A percentile compares a stretch with the other conserved stretches of the same genome.
These are phyloP conservation scores for Linnemannia schmuckeri DNA, from an alignment of 192 early-diverging fungal genomes.

Conservation along the genomic window DNA sequence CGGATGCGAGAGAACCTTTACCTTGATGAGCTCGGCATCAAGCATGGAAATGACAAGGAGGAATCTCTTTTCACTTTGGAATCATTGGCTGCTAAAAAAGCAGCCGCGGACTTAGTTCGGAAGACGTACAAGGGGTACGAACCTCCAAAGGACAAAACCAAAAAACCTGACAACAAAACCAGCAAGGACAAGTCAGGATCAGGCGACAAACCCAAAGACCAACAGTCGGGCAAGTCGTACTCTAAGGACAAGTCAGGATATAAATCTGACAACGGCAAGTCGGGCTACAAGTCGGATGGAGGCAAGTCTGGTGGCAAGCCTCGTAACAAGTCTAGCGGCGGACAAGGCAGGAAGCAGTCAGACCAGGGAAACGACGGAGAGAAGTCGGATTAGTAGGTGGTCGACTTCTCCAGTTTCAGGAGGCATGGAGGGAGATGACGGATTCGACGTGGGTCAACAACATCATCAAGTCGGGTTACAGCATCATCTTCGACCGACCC, in stretches of 20 bases:
- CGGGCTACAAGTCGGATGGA: neutral
- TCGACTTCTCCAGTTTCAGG: no score
- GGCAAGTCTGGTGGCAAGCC: no score
- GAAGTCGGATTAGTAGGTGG: no score
- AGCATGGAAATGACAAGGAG: neutral
- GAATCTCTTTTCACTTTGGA: neutral
- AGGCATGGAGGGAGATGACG: no score
- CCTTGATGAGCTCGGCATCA: conserved; percentile 6
- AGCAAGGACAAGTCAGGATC: neutral
- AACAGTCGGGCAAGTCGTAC: neutral
- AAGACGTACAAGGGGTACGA: conserved; percentile 1
- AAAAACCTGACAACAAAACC: conserved; percentile 6
- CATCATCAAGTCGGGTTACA: no score
- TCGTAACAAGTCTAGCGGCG: no score
- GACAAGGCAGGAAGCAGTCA: neutral
- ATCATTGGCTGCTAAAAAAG: neutral
- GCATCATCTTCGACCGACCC: no score
- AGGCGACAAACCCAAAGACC: neutral
- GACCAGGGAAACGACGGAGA: conserved; percentile 17
- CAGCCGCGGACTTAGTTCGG: neutral
- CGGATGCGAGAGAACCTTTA: conserved; percentile 6
- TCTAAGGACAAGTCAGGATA: neutral
- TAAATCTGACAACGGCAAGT: neutral
- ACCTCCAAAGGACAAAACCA: neutral
- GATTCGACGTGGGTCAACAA: no score